These are phyloP conservation scores for Tulasnella sp. DNA, from an alignment of 768 basidiomycete species.

Conservation along the genomic window DNA sequence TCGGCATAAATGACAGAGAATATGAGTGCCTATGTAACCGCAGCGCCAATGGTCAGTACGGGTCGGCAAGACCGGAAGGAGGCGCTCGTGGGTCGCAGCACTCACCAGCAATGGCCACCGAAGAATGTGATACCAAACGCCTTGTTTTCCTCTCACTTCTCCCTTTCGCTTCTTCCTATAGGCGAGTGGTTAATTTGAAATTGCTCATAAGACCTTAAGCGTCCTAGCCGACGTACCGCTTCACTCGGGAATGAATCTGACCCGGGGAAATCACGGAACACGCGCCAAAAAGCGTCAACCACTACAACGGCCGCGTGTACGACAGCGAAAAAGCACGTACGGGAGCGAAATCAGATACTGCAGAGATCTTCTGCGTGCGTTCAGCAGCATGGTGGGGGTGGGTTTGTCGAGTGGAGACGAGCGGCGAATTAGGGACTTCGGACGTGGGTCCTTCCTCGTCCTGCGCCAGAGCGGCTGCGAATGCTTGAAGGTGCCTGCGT, in stretches of 20 bases:
- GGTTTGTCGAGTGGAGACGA: slow-evolving; percentile 33
- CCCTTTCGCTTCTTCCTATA: slow-evolving; percentile 41
- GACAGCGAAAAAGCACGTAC: slow-evolving; percentile 11
- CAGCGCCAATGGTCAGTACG: background rate
- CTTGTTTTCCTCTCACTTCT: slow-evolving; percentile 44
- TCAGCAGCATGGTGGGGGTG: slow-evolving; percentile 37
- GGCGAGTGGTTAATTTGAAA: slow-evolving; percentile 12
- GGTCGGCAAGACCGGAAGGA: background rate
- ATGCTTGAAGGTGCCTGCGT: slow-evolving; percentile 65
- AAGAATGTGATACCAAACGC: slow-evolving; percentile 71
- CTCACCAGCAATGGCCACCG: slow-evolving; percentile 84
- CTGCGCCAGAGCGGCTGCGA: slow-evolving; percentile 68
- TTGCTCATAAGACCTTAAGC: background rate
- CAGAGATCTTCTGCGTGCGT: slow-evolving; percentile 75
- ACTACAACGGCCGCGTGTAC: background rate
- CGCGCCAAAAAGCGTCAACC: background rate
- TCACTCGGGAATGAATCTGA: slow-evolving; percentile 71
- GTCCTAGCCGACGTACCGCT: slow-evolving; percentile 48
- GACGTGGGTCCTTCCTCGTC: slow-evolving; percentile 47
- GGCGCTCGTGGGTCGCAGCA: background rate
- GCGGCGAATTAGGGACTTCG: slow-evolving; percentile 38
- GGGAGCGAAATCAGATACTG: slow-evolving; percentile 84
- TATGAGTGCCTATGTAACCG: slow-evolving; percentile 61
- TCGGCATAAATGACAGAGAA: slow-evolving; percentile 78
- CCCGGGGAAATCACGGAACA: background rate